These are phyloP conservation scores for Sphaerosporella brunnea DNA, from an alignment of 495 filamentous ascomycete genomes.

Conservation along the genomic window DNA sequence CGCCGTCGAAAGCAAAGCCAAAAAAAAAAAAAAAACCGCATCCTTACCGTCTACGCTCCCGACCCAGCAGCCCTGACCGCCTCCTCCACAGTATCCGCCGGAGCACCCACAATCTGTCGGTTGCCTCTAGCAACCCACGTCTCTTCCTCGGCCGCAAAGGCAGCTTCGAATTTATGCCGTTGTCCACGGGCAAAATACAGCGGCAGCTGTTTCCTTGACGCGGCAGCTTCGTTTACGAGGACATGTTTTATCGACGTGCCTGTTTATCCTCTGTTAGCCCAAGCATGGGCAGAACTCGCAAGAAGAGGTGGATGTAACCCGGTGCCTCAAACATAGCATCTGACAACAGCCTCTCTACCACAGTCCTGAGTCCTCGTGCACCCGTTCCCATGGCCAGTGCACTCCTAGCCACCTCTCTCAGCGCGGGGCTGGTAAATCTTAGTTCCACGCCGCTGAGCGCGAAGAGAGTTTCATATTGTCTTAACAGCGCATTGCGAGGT, in stretches of 20 bases:
- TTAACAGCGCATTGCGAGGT: constrained; percentile 67
- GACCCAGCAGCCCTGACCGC: too few species aligned
- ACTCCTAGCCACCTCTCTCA: constrained; percentile 58
- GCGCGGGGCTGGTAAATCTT: constrained; percentile 59
- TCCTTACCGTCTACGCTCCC: too few species aligned
- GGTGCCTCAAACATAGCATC: constrained; percentile 90
- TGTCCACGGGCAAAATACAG: constrained; percentile 46
- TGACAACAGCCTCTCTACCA: constrained; percentile 69
- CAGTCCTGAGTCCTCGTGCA: constrained; percentile 69
- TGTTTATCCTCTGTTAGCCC: constrained; percentile 7
- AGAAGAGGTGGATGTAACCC: constrained; percentile 31
- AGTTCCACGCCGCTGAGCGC: constrained; percentile 66
- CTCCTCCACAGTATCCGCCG: too few species aligned
- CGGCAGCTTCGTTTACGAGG: constrained; percentile 58
- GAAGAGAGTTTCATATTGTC: constrained; percentile 75
- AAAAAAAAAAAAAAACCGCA: too few species aligned
- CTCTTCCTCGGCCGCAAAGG: constrained; percentile 38
- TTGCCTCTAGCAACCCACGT: neutral
- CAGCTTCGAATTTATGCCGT: constrained; percentile 38
- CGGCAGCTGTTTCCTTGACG: constrained; percentile 42
- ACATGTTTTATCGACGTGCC: constrained; percentile 49
- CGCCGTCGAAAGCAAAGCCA: too few species aligned
- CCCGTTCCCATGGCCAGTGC: constrained; percentile 67
- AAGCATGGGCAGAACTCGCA: neutral
- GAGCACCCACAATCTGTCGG: too few species aligned